Base-by-base conservation (phyloP, 2,329 filamentous ascomycete species). In the Aspergillus transmontanensis region DNA sequence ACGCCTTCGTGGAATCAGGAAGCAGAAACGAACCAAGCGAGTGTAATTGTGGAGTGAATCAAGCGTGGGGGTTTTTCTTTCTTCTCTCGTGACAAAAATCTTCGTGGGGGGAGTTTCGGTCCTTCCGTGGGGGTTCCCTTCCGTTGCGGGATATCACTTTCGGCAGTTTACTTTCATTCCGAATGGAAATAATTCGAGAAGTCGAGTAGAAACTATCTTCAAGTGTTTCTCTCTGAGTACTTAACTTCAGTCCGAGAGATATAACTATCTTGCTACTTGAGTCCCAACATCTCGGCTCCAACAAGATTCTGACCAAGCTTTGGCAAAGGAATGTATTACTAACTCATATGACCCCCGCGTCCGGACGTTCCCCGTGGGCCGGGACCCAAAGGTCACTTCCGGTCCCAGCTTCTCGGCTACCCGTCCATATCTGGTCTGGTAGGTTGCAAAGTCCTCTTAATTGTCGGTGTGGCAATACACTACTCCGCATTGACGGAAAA, bases 1-100 rank as follows among this genome's bases (percentile, higher is more conserved):
- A 23, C 36, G 19, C 30, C 50, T 10, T 32, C 14, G 21, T 23
- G 60, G 48, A 62, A 62, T 55, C 60, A 62, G 60, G 30, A 48
- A 41, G 50, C 28, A 54, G 50, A 36, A 54, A 54, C 28, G 19
- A 50, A 30, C 26, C 26, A 5, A 50, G 26, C 46, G 26, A 50
- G 14, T 50, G 46, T 9, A 10, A 50, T 16, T 21, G 43, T 45
- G 43, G 43, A 45, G 43, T 21, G n/a, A 12, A 0, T 7, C 9
- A 23, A 12, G 43, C 43, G 43, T 45, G 43, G 43, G 43, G 43
- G 43, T 21, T 41, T 45, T 45, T 45, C 23, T 23, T 21, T 45
- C 43, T 21, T 21, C 43, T 45, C 45, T 28, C 23, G 23, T 48
- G 45, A 28, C 45, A 26, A 48, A 48, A 48, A 26, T 9, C 6